Base-by-base conservation (phyloP, 345 rosid genomes). In the Psidium guajava region DNA sequence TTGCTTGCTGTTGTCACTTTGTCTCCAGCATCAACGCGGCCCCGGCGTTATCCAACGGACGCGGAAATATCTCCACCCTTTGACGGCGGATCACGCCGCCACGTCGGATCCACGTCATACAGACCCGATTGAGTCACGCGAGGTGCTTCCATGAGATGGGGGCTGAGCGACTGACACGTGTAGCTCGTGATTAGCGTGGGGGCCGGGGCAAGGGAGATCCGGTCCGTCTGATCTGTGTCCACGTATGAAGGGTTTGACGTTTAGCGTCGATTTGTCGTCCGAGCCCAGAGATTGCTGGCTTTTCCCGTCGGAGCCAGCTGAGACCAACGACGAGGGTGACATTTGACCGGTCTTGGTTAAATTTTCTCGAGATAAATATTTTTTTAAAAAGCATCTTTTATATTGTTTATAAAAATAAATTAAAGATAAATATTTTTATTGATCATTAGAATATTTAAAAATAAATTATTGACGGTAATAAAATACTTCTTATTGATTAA, bases 21-120 rank as follows among this genome's bases (percentile, higher is more conserved):
- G 55, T 52, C 36, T 3, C 5, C 53, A 8, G 28, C 53, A 6
- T 44, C 32, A 40, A 47, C 55, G 53, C 55, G 83, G 55, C 54
- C 83, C 16, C 11, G 12, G 75, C 40, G 40, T 10, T 21, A 83
- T 53, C 84, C 59, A 32, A 61, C 75, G 84, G 54, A 64, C n/a
- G 64, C 12, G 47, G 28, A 55, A 47, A 24, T 42, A 25, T 27
- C 40, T n/a, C 16, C 52, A 0, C 1, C 20, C 21, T 81, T 54
- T 42, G 32, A 84, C 87, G 85, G 69, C 32, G 2, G 89, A 91
- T 86, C 11, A 9, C 14, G 51, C 6, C 36, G 47, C 92, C 93
- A 91, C 93, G 93, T 90, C 51, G 44, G 91, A 86, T 87, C 89
- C 88, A 86, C 85, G 87, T 27, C 80, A 86, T 24, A 32, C 85